Evolutionary conservation across 208 protist genomes (phyloP), one percentile per base, ranked within the genome.

Genomic region (Trypanosoma lewisi): DNA sequence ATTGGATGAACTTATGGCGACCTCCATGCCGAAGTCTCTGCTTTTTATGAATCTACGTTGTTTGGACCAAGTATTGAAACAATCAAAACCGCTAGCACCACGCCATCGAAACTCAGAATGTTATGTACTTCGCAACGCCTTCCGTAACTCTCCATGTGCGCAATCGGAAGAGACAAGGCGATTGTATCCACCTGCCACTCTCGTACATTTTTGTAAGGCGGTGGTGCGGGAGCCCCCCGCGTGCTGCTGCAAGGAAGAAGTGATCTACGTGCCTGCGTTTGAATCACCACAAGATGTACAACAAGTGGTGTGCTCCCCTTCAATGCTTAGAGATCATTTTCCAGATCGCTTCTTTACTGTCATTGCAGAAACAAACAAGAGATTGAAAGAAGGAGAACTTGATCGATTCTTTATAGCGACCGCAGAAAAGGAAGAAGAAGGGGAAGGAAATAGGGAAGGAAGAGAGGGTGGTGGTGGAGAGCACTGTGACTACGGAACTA

Each of bases 261-360:
- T 91, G 27, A n/a, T n/a, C n/a, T 93, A 83, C 57, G 69, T 85
- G 11, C 89, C 89, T 3, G 57, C 63, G 36, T 70, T 93, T 39
- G 76, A 66, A 6, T 73, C 77, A 23, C 66, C 72, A 8, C 53
- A 75, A 34, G 86, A 83, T 57, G 75, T 93, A 54, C 86, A 95
- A 67, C 77, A 81, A 54, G 33, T 95, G 1, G 52, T 91, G 19
- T 80, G 78, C 44, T 67, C 82, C 0, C 76, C 84, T 14, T 84
- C 77, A 27, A 95, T 95, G 89, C 85, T 93, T 31, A 69, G 62
- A 0, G 86, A 95, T 71, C 89, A 95, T 71, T 87, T 95, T 62
- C 89, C 89, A n/a, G 86, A 95, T 63, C 75, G 76, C 16, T 59
- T 93, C n/a, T 89, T 73, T 58, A 48, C 63, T 16, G 73, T 83